These are phyloP conservation scores for Starmera quercuum DNA, from an alignment of 805 yeast genomes.

Conservation along the genomic window DNA sequence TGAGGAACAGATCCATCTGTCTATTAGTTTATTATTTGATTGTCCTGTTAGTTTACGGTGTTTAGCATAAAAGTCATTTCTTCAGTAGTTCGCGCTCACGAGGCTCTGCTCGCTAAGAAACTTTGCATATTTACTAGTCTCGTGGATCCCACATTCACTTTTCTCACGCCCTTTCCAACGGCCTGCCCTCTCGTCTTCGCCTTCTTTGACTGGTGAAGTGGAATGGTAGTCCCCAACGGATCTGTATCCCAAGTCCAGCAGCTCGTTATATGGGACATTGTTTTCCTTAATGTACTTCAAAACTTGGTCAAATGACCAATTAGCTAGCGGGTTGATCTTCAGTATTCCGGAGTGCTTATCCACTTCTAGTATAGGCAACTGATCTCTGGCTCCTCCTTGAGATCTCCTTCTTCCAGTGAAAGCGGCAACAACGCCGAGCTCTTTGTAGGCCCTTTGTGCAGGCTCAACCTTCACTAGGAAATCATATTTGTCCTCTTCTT, in stretches of 20 bases:
- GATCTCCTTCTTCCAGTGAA: constrained; percentile 86
- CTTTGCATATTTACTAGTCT: constrained; percentile 65
- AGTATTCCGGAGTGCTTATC: constrained; percentile 63
- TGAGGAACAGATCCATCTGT: too few species aligned
- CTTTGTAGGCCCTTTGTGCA: constrained; percentile 72
- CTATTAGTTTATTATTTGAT: too few species aligned
- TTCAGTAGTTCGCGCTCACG: background rate
- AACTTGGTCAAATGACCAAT: constrained; percentile 75
- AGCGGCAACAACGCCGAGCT: constrained; percentile 70
- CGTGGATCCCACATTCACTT: constrained; percentile 95
- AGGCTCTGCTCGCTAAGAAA: constrained; percentile 28
- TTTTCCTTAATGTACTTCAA: constrained; percentile 58
- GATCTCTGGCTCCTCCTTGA: constrained; percentile 80
- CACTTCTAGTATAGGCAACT: constrained; percentile 67
- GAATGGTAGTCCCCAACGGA: constrained; percentile 96
- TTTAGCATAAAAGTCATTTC: too few species aligned
- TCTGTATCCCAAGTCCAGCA: constrained; percentile 80
- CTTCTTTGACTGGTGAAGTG: constrained; percentile 80
- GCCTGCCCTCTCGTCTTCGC: constrained; percentile 95
- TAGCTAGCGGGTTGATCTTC: constrained; percentile 83
- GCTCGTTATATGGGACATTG: constrained; percentile 77
- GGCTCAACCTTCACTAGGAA: constrained; percentile 91
- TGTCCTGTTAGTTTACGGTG: too few species aligned
- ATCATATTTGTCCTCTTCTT: constrained; percentile 75
- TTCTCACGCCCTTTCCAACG: constrained; percentile 91